Percentiles rank a stretch among this genome's conserved stretches.
Evolutionary conservation across 2,329 filamentous ascomycete species (phyloP).

Genomic region (Gaeumannomyces sp.): DNA sequence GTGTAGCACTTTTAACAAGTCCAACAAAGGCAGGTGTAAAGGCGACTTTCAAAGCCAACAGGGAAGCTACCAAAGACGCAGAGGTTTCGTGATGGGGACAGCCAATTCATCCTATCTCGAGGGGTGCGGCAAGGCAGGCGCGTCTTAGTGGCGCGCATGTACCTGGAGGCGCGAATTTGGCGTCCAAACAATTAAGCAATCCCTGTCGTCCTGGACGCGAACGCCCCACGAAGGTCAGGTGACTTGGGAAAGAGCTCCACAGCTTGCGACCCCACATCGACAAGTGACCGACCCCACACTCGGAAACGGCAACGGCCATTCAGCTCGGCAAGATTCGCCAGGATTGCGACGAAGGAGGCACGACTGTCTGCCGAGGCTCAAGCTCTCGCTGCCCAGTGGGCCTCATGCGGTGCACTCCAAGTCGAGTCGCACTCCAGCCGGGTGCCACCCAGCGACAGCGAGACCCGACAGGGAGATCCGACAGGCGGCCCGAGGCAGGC

Average conservation of each 20-base stretch:
- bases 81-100: too few species aligned
- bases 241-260: not conserved
- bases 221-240: conserved; percentile 18
- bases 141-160: not conserved
- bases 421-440: not conserved
- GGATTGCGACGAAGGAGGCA: too few species aligned
- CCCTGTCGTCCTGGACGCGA: conserved; percentile 13
- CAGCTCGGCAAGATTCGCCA: not conserved
- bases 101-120: not conserved
- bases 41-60: not conserved
- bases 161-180: not conserved
- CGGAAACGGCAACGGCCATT: not conserved
- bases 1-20: too few species aligned
- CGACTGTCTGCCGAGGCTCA: not conserved
- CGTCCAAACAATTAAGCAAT: conserved; percentile 10
- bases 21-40: not conserved
- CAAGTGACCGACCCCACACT: not conserved
- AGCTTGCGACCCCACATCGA: not conserved
- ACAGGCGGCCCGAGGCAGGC: not conserved
- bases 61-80: not conserved
- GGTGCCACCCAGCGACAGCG: not conserved
- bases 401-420: too few species aligned
- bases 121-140: not conserved
- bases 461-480: too few species aligned
- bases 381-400: too few species aligned